Evolutionary conservation across 192 early-diverging fungal species (phyloP).

Genomic region (Coemansia sp.): DNA sequence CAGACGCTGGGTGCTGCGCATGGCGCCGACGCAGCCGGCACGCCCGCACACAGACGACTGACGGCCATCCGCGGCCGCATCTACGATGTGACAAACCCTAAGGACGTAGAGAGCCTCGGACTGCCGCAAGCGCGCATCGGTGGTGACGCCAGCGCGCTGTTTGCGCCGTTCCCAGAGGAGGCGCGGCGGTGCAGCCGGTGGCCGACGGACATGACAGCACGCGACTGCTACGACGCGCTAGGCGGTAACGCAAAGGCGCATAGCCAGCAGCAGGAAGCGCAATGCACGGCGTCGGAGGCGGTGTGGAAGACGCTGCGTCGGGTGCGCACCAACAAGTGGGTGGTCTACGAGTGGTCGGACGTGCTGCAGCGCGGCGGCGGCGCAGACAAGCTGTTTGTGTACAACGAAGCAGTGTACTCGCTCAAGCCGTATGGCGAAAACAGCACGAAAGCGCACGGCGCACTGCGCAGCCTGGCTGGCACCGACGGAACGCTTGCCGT

Average conservation of each 20-base stretch:
- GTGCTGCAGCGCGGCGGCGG: constrained; percentile 46
- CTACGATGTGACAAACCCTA: constrained; percentile 25
- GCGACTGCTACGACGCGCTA: constrained; percentile 29
- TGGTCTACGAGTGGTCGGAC: constrained; percentile 68
- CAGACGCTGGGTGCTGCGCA: constrained; percentile 21
- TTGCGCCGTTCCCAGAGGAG: constrained; percentile 45
- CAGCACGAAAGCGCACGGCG: constrained; percentile 49
- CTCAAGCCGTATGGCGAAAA: constrained; percentile 58
- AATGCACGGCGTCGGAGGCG: constrained; percentile 21
- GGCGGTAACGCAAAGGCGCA: constrained; percentile 10
- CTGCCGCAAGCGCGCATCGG: constrained; percentile 38
- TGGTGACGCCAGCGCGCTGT: constrained; percentile 55
- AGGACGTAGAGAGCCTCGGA: constrained; percentile 3
- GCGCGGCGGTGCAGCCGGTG: constrained; percentile 20
- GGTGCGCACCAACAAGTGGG: constrained; percentile 43
- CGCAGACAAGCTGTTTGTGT: constrained; percentile 58
- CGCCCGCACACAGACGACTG: background rate
- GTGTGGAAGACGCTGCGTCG: constrained; percentile 30
- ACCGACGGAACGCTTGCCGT: constrained; percentile 67
- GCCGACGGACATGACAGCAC: constrained; percentile 37
- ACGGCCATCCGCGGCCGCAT: constrained; percentile 41
- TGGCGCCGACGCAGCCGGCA: constrained; percentile 10
- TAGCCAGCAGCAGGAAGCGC: background rate
- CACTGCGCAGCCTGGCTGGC: constrained; percentile 23
- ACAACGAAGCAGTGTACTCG: constrained; percentile 73